These are phyloP conservation scores for Lactarius deliciosus DNA, from an alignment of 768 basidiomycete species.

Conservation along the genomic window DNA sequence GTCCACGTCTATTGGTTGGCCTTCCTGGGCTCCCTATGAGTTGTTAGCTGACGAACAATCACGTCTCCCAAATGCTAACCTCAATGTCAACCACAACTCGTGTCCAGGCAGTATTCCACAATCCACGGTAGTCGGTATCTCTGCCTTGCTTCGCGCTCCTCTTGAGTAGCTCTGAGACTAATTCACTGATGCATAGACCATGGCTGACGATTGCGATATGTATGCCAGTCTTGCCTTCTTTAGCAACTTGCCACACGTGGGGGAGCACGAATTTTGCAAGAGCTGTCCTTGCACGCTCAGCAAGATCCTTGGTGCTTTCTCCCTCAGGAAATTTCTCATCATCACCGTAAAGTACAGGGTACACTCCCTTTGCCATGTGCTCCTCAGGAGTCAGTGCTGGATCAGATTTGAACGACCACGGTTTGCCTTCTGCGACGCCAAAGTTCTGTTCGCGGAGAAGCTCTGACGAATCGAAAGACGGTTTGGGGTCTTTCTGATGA, in stretches of 20 bases:
- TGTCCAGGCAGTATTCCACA: constrained; percentile 72
- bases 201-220: constrained; percentile 75
- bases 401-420: constrained; percentile 39
- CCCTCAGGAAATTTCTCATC: constrained; percentile 62
- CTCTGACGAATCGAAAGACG: constrained; percentile 47
- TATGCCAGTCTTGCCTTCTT: constrained; percentile 40
- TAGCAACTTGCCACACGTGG: constrained; percentile 47
- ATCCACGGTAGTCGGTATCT: constrained; percentile 45
- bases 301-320: constrained; percentile 69
- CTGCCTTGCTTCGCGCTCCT: constrained; percentile 40
- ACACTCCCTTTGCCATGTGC: constrained; percentile 53
- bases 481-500: constrained; percentile 48
- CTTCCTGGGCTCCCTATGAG: constrained; percentile 35
- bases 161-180: constrained; percentile 52
- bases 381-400: constrained; percentile 38
- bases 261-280: constrained; percentile 56
- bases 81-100: constrained; percentile 50
- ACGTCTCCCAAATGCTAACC: constrained; percentile 36
- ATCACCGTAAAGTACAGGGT: constrained; percentile 48
- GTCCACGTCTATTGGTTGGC: constrained; percentile 32
- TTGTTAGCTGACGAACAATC: constrained; percentile 8
- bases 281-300: constrained; percentile 49
- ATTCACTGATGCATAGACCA: constrained; percentile 59
- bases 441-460: constrained; percentile 69
- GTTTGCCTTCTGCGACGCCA: constrained; percentile 66